Conservation (phyloP, 192 early-diverging fungal genomes). For the Physocladia obscura region DNA sequence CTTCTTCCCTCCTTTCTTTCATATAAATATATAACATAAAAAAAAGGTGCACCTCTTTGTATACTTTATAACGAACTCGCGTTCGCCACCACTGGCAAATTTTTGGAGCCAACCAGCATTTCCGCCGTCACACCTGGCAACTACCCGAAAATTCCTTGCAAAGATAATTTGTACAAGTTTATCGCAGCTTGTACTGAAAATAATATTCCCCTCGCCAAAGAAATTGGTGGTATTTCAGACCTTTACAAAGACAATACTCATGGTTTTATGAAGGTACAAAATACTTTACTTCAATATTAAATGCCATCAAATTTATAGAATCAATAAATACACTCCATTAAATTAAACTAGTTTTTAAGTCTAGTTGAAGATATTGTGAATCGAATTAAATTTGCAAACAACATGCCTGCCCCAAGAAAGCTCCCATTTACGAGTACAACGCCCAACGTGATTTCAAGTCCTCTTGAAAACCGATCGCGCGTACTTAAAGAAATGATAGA, state of each 20-base stretch:
- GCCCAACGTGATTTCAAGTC: slow-evolving; percentile 26
- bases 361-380: slow-evolving; percentile 78
- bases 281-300: no score
- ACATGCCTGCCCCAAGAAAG: slow-evolving; percentile 53
- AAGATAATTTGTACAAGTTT: slow-evolving; percentile 85
- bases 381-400: slow-evolving; percentile 67
- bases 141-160: slow-evolving; percentile 63
- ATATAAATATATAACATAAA: no score
- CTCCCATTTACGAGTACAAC: slow-evolving; percentile 41
- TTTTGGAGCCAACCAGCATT: slow-evolving; percentile 40
- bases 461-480: slow-evolving; percentile 85
- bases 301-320: no score
- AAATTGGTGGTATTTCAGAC: slow-evolving; percentile 83
- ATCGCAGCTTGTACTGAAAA: slow-evolving; percentile 75
- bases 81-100: slow-evolving; percentile 24
- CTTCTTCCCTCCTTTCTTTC: no score
- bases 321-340: not conserved
- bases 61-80: slow-evolving; percentile 49
- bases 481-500: slow-evolving; percentile 86
- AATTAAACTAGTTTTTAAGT: slow-evolving; percentile 66
- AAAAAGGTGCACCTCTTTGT: slow-evolving; percentile 45
- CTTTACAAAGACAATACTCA: slow-evolving; percentile 94
- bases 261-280: slow-evolving; percentile 92
- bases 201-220: slow-evolving; percentile 58
- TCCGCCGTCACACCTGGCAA: slow-evolving; percentile 19